Evolutionary conservation across 2,329 filamentous ascomycete species (phyloP), one percentile per base, ranked within the genome.

Genomic region (Aureobasidium pullulans): DNA sequence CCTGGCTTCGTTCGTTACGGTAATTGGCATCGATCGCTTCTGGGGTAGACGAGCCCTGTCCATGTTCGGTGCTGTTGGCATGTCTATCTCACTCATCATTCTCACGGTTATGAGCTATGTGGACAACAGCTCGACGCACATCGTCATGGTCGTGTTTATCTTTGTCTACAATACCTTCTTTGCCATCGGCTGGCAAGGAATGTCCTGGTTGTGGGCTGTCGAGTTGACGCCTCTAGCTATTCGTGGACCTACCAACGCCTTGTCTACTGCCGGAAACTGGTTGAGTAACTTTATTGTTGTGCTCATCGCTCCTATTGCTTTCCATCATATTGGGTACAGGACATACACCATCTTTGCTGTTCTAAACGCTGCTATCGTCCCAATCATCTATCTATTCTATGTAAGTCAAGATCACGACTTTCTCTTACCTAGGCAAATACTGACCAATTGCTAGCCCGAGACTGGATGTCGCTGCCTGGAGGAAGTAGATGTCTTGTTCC

Each of bases 401-500:
- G 47, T 57, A 29, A 23, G 4, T 36, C 28, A 16, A 40, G 7
- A 13, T 15, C 29, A 7, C 7, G 1, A 4, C 4, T 16, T 29
- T n/a, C 15, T n/a, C 34, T 4, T n/a, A 3, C 32, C 28, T n/a
- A 32, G 9, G 44, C 39, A 19, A 7, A 23, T 11, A 32, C 54
- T 47, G 15, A 57, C 15, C 31, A 36, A 11, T 8, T n/a, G 10
- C 36, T 75, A 82, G 68, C 82, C 82, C 0, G 82, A 84, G 66
- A 84, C 82, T 2, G 81, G 81, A 9, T 79, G 77, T 59, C 77
- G 65, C 42, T 72, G 70, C 13, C 76, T 88, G 34, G 86, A 89
- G 70, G 86, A 89, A 69, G 84, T 89, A 71, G 86, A 89, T 66
- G 77, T 82, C 60, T 84, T 89, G 64, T 86, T 87, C 75, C 76